Evolutionary conservation across 495 filamentous ascomycete genomes (phyloP).

Genomic region (Penicillium samsonianum): DNA sequence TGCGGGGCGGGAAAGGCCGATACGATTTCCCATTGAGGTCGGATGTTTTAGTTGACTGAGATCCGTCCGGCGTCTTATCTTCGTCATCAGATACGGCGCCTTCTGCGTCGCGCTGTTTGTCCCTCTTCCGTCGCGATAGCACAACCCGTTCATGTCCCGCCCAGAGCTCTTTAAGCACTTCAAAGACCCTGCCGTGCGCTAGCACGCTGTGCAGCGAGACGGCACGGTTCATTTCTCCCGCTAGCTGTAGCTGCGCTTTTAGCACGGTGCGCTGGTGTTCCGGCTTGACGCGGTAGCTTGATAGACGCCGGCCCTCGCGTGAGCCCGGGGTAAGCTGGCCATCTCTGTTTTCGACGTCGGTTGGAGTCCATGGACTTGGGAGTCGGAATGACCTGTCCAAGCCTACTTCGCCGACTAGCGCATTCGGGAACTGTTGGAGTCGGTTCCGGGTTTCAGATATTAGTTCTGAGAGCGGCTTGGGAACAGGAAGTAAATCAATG

Average conservation of each 20-base stretch:
- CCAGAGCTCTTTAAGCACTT: conserved; percentile 75
- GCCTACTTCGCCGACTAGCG: conserved; percentile 86
- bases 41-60: conserved; percentile 29
- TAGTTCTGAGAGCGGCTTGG: conserved; percentile 65
- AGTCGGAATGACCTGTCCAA: conserved; percentile 85
- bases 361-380: conserved; percentile 60
- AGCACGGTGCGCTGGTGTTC: conserved; percentile 77
- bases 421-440: conserved; percentile 62
- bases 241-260: conserved; percentile 79
- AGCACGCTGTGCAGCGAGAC: conserved; percentile 92
- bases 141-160: conserved; percentile 75
- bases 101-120: conserved; percentile 39
- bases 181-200: conserved; percentile 80
- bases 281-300: conserved; percentile 72
- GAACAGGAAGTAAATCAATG: conserved; percentile 66
- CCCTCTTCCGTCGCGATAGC: conserved; percentile 62
- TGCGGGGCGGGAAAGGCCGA: conserved; percentile 78
- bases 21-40: conserved; percentile 31
- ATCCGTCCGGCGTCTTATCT: background rate
- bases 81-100: conserved; percentile 29
- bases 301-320: conserved; percentile 73
- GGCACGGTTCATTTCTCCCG: conserved; percentile 75
- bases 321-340: conserved; percentile 72
- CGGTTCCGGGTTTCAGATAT: conserved; percentile 64
- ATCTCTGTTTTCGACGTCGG: conserved; percentile 55